Evolutionary conservation across 257 asterid genomes (phyloP).

Genomic region (Scutellaria baicalensis): DNA sequence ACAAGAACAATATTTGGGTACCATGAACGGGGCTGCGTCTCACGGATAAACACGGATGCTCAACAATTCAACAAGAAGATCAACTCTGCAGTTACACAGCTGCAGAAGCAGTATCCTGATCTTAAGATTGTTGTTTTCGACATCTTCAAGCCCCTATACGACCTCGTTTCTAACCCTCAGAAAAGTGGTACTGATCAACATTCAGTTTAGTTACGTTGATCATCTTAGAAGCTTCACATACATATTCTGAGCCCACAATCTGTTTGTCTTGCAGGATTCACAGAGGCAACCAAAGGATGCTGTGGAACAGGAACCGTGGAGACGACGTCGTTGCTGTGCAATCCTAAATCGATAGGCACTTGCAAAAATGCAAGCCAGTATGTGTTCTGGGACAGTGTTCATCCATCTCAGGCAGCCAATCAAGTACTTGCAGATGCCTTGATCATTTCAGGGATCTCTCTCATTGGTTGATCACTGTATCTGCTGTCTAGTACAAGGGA

Average conservation of each 20-base stretch:
- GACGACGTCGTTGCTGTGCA: conserved; percentile 68
- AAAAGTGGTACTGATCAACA: conserved; percentile 32
- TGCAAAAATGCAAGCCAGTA: conserved; percentile 66
- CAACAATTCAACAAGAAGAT: conserved; percentile 71
- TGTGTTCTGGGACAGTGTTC: conserved; percentile 97
- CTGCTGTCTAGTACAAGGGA: not conserved
- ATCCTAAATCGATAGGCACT: conserved; percentile 63
- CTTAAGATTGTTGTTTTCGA: conserved; percentile 72
- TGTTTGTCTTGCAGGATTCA: conserved; percentile 42
- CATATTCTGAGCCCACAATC: not conserved
- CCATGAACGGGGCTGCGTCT: conserved; percentile 66
- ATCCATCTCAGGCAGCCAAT: conserved; percentile 89
- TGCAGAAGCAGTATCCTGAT: conserved; percentile 58
- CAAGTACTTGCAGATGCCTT: conserved; percentile 64
- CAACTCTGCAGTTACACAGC: conserved; percentile 56
- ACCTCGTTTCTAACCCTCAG: conserved; percentile 55
- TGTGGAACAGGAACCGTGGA: conserved; percentile 90
- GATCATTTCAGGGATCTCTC: conserved; percentile 60
- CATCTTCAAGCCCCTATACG: conserved; percentile 68
- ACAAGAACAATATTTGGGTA: conserved; percentile 79
- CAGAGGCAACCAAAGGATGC: conserved; percentile 71
- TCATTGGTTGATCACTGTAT: conserved; percentile 29
- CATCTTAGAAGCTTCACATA: too few species aligned
- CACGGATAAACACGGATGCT: conserved; percentile 63
- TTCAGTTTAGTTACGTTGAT: not conserved